These are phyloP conservation scores for Candida michaelii DNA, from an alignment of 805 yeast genomes.

Conservation along the genomic window DNA sequence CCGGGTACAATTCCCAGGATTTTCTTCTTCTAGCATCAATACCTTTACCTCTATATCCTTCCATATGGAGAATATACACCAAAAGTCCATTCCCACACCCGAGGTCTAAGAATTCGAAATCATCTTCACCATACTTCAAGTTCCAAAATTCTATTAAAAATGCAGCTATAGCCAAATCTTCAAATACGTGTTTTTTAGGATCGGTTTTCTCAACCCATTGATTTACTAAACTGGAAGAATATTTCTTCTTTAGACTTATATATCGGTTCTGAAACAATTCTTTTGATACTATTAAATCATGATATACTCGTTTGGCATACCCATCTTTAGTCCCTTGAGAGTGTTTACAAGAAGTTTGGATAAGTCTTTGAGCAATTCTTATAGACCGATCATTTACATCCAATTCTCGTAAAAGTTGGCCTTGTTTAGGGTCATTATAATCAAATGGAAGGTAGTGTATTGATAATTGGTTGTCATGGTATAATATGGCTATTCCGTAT, in stretches of 20 bases:
- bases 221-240: slow-evolving; percentile 71
- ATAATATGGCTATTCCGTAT: slow-evolving; percentile 70
- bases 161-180: slow-evolving; percentile 94
- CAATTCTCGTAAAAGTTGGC: slow-evolving; percentile 26
- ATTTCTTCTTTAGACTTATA: slow-evolving; percentile 74
- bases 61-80: slow-evolving; percentile 70
- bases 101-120: slow-evolving; percentile 76
- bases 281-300: slow-evolving; percentile 82
- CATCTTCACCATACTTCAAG: slow-evolving; percentile 36
- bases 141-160: slow-evolving; percentile 87
- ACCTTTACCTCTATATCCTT: slow-evolving; percentile 82
- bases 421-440: slow-evolving; percentile 14
- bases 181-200: slow-evolving; percentile 93
- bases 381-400: slow-evolving; percentile 60
- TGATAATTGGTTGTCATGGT: slow-evolving; percentile 49
- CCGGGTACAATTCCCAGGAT: slow-evolving; percentile 80
- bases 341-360: slow-evolving; percentile 80
- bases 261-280: slow-evolving; percentile 82
- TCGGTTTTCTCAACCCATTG: slow-evolving; percentile 94
- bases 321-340: slow-evolving; percentile 82
- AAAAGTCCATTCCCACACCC: slow-evolving; percentile 95
- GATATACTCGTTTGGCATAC: slow-evolving; percentile 83
- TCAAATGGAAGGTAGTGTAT: slow-evolving; percentile 73
- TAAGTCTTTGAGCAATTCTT: slow-evolving; percentile 77
- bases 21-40: slow-evolving; percentile 88